phyloP scores from a whole-genome alignment of 2,329 filamentous ascomycete species.

The Rugonectria rugulosa region DNA sequence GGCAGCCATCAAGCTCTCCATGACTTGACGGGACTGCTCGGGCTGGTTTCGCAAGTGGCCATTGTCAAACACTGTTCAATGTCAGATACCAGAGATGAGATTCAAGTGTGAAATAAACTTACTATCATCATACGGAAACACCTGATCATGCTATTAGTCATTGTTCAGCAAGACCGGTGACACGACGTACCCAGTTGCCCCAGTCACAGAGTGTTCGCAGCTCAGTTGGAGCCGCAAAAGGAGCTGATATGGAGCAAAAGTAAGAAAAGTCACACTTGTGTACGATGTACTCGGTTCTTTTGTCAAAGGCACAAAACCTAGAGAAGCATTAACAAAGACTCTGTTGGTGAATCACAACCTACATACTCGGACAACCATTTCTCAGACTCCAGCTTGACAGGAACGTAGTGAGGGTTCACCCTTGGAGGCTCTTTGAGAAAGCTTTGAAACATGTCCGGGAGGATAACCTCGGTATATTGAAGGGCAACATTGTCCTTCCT shows the following conservation, averaged over 20 bases:
- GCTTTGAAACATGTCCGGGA: background rate
- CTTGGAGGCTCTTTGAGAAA: background rate
- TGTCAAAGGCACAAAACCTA: background rate
- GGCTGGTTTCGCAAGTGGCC: background rate
- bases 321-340: background rate
- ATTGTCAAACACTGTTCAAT: background rate
- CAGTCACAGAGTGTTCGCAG: conserved; percentile 2
- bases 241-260: background rate
- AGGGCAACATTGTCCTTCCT: background rate
- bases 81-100: background rate
- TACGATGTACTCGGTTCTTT: background rate
- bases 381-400: background rate
- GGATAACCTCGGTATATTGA: background rate
- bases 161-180: background rate
- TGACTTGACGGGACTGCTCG: background rate
- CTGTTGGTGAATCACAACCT: no score
- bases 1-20: background rate
- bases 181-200: conserved; percentile 1
- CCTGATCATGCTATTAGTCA: background rate
- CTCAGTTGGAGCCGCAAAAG: background rate
- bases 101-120: background rate
- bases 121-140: conserved; percentile 10
- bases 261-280: background rate
- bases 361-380: background rate
- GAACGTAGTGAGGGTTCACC: background rate